Evolutionary conservation across 2,329 filamentous ascomycete genomes (phyloP), one percentile per base, ranked within the genome.

Genomic region (Lasiodiplodia sp.): DNA sequence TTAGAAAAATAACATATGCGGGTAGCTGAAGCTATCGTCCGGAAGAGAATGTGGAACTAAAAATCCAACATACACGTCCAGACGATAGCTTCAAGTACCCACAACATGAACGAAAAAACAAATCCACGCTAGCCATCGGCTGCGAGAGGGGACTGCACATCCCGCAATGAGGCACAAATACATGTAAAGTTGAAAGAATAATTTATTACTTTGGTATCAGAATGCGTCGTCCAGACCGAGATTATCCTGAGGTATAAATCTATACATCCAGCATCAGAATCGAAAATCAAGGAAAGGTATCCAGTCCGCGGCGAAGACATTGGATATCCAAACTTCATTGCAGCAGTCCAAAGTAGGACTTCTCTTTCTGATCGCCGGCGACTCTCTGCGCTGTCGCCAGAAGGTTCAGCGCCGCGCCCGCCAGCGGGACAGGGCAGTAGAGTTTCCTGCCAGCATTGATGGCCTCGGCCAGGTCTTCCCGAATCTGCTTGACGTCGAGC

Each of bases 351-450:
- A 58, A 67, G 28, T 57, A 67, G 3, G 28, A 40, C 31, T 67
- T 51, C 11, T 57, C 64, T 21, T 56, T 66, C 53, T 51, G 52
- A 16, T 18, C 52, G 11, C 64, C 64, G 10, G 60, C 28, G 4
- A 21, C 38, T 28, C 65, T 51, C 16, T 47, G 31, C 34, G 67
- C 69, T 25, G 58, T 38, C n/a, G 68, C 18, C 68, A 80, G 31
- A 62, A 76, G 51, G 55, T 73, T 78, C 70, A 79, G 51, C 14
- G 78, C 78, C n/a, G 72, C 74, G 37, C 72, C 75, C 12, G 76
- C 78, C 21, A 80, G 66, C 66, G 75, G 78, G 21, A 75, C 21
- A 18, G 78, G 78, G 65, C 76, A 78, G 67, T 76, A 78, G n/a
- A 77, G 74, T 31, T 70, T 72, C 68, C 79, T 77, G 44, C 77